Evolutionary conservation across 2,329 filamentous ascomycete species (phyloP).

Genomic region (Eutypa lata): DNA sequence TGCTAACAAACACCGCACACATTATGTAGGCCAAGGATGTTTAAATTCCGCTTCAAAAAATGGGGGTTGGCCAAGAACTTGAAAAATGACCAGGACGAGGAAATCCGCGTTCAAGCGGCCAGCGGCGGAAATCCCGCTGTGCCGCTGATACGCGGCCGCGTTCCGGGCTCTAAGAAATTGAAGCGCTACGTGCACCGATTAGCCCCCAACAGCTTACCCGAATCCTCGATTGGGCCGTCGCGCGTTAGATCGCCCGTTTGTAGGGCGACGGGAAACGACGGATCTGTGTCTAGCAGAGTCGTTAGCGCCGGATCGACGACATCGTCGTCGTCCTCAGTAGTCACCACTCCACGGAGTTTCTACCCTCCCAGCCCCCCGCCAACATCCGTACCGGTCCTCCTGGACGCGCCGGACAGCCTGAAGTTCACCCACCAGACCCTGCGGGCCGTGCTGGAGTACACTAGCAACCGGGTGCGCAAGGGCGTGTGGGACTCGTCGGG

Average conservation of each 20-base stretch:
- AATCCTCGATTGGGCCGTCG: background rate
- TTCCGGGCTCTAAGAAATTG: slow-evolving; percentile 6
- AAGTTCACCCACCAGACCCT: background rate
- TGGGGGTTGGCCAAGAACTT: slow-evolving; percentile 20
- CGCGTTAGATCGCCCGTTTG: background rate
- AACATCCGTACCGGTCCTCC: background rate
- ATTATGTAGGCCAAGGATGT: background rate
- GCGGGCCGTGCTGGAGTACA: background rate
- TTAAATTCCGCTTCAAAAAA: slow-evolving; percentile 5
- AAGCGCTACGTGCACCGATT: background rate
- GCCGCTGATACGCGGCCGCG: slow-evolving; percentile 5
- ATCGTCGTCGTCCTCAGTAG: no score
- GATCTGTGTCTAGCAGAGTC: no score
- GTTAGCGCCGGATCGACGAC: no score
- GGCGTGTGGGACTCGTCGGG: background rate
- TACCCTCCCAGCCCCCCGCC: background rate
- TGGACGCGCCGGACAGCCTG: background rate
- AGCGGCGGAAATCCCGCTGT: background rate
- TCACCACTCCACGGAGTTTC: no score
- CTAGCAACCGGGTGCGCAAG: background rate
- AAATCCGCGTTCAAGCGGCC: slow-evolving; percentile 1
- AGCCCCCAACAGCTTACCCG: background rate
- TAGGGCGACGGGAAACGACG: background rate
- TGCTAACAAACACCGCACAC: background rate
- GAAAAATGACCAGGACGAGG: slow-evolving; percentile 15